Conservation (phyloP, 805 yeast genomes). For the Clavispora phyllophila region DNA sequence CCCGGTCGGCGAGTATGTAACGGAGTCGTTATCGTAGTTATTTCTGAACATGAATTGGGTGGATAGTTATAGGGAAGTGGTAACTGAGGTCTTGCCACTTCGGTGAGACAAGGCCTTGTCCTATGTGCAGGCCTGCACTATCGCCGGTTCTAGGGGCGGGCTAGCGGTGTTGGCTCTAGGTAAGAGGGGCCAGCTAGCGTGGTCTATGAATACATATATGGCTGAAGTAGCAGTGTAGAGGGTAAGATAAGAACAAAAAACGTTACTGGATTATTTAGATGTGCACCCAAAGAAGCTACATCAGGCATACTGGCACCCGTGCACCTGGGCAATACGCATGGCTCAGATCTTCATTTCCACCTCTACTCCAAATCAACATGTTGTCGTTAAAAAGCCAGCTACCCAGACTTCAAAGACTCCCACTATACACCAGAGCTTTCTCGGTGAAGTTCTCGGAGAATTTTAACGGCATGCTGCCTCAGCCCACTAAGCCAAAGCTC, state of each 20-base stretch:
- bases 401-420: not conserved
- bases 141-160: too few relatives aligned
- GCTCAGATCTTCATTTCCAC: too few relatives aligned
- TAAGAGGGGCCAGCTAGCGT: too few relatives aligned
- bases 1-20: slow-evolving; percentile 95
- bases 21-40: slow-evolving; percentile 97
- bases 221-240: too few relatives aligned
- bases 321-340: too few relatives aligned
- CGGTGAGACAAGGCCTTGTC: not conserved
- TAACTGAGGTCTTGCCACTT: slow-evolving; percentile 3
- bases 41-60: slow-evolving; percentile 68
- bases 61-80: not conserved
- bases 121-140: not conserved
- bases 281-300: too few relatives aligned
- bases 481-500: slow-evolving; percentile 23
- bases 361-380: not conserved
- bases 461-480: slow-evolving; percentile 12
- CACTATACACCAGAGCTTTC: not conserved
- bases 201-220: too few relatives aligned
- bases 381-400: not conserved
- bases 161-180: too few relatives aligned
- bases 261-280: too few relatives aligned
- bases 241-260: too few relatives aligned
- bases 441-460: slow-evolving; percentile 13
- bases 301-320: too few relatives aligned